These are phyloP conservation scores for Nannochloris sp. DNA, from an alignment of 139 green algal species.

Conservation along the genomic window DNA sequence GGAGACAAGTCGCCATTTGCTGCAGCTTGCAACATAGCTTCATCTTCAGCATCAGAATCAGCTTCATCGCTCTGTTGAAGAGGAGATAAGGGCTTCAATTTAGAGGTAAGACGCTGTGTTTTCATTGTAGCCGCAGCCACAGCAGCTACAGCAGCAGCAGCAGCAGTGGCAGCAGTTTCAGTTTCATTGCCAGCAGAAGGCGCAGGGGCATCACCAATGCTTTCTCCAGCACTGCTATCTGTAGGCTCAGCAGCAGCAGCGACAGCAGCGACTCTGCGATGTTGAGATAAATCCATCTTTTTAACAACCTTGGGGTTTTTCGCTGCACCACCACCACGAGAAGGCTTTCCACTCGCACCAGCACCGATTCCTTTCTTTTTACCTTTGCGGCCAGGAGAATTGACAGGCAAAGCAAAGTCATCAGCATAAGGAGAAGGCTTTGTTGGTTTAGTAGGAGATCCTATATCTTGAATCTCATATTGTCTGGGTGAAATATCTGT, in stretches of 20 bases:
- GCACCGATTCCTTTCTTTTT: too few species aligned
- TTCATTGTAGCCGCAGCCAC: background rate
- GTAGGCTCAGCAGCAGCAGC: too few species aligned
- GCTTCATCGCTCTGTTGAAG: background rate
- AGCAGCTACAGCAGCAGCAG: background rate
- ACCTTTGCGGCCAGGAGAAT: too few species aligned
- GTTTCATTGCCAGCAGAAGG: background rate
- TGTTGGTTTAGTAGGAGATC: background rate
- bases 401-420: background rate
- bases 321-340: background rate
- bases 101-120: too few species aligned
- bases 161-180: background rate
- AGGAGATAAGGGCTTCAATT: background rate
- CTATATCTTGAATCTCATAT: background rate
- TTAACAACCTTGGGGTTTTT: background rate
- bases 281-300: too few species aligned
- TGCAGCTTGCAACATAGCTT: background rate
- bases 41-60: constrained; percentile 6
- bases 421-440: background rate
- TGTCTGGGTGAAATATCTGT: background rate
- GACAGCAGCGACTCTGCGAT: too few species aligned
- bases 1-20: background rate
- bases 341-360: background rate
- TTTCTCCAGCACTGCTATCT: background rate
- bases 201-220: background rate